Evolutionary conservation across 1,284 basidiomycete genomes (phyloP).

Genomic region (Fomitopsis pinicola): DNA sequence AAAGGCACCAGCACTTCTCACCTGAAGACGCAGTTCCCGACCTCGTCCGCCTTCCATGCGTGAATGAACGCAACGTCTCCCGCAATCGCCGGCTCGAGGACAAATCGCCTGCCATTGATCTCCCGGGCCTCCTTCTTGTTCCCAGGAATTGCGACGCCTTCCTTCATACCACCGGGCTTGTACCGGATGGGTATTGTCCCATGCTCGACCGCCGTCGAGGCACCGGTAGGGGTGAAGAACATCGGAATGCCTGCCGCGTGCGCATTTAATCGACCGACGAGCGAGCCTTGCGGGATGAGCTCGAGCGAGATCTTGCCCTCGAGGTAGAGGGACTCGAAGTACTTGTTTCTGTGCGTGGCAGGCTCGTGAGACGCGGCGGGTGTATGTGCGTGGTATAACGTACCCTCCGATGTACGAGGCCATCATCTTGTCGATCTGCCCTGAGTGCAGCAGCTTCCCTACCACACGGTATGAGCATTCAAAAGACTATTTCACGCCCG

Average conservation of each 20-base stretch:
- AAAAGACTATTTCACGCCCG: too few relatives aligned
- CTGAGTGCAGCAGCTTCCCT: conserved; percentile 77
- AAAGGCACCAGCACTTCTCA: conserved; percentile 19
- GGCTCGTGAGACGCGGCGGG: conserved; percentile 72
- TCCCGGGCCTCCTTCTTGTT: conserved; percentile 77
- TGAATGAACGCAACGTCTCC: conserved; percentile 89
- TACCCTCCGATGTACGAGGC: conserved; percentile 87
- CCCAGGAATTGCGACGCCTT: conserved; percentile 66
- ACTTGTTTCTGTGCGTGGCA: conserved; percentile 69
- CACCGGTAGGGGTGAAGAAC: conserved; percentile 94
- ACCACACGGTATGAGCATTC: background rate
- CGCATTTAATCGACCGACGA: conserved; percentile 88
- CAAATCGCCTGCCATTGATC: conserved; percentile 80
- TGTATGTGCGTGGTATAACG: conserved; percentile 65
- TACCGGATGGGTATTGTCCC: conserved; percentile 76
- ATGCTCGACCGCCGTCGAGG: conserved; percentile 81
- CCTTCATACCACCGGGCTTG: conserved; percentile 60
- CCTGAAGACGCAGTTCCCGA: conserved; percentile 85
- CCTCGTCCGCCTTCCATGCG: conserved; percentile 95
- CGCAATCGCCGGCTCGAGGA: conserved; percentile 84
- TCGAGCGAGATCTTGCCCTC: conserved; percentile 81
- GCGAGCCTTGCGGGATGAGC: conserved; percentile 87
- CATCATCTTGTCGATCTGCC: conserved; percentile 83
- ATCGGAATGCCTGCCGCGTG: conserved; percentile 95
- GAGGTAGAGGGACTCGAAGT: conserved; percentile 76